These are phyloP conservation scores for Rhodofomes roseus DNA, from an alignment of 1,284 basidiomycete genomes.

Conservation along the genomic window DNA sequence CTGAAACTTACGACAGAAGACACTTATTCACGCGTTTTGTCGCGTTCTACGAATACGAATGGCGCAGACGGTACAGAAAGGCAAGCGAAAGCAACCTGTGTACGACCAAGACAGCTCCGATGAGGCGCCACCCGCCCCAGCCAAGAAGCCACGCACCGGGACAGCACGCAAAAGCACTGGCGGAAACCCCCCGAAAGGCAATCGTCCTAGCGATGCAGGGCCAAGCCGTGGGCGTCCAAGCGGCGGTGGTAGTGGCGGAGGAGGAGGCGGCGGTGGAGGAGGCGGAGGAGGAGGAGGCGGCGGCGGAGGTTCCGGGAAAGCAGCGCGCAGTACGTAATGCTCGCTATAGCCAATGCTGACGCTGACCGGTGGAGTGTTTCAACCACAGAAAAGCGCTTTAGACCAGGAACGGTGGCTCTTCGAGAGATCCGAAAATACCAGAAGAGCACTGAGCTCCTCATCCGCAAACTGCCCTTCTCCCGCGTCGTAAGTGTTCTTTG, in stretches of 20 bases:
- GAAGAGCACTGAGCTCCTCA: slow-evolving; percentile 84
- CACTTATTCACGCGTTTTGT: background rate
- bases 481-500: slow-evolving; percentile 65
- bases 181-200: slow-evolving; percentile 40
- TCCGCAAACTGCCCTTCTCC: slow-evolving; percentile 88
- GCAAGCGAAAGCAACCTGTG: slow-evolving; percentile 24
- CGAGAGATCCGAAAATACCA: slow-evolving; percentile 93
- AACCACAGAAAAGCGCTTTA: slow-evolving; percentile 55
- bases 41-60: slow-evolving; percentile 9
- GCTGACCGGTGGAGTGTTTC: background rate
- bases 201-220: slow-evolving; percentile 5
- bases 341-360: background rate
- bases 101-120: slow-evolving; percentile 30
- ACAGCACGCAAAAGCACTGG: slow-evolving; percentile 80
- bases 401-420: slow-evolving; percentile 86
- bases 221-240: slow-evolving; percentile 6
- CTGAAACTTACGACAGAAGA: background rate
- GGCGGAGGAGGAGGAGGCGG: slow-evolving; percentile 12
- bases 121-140: slow-evolving; percentile 41
- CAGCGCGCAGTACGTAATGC: slow-evolving; percentile 15
- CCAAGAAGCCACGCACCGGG: slow-evolving; percentile 35
- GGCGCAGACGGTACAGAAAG: slow-evolving; percentile 33
- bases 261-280: slow-evolving; percentile 10
- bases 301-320: slow-evolving; percentile 9
- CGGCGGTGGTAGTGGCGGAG: slow-evolving; percentile 15